Conservation (phyloP, 1,284 basidiomycete genomes). For the Anthracocystis panici-leucophaei region DNA sequence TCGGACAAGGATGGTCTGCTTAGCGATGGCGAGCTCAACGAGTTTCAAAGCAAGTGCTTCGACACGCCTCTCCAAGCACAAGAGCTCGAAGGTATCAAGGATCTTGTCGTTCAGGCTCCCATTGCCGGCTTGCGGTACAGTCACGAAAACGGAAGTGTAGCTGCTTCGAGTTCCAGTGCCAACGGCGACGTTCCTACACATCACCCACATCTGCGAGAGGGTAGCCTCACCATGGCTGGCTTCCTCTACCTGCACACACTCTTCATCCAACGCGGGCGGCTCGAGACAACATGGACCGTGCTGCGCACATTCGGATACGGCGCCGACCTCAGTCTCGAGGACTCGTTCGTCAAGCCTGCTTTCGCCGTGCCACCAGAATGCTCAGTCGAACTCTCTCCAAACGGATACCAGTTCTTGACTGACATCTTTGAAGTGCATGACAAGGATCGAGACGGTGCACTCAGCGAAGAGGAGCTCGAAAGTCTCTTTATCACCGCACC, state of each 20-base stretch:
- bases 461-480: conserved; percentile 86
- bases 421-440: conserved; percentile 97
- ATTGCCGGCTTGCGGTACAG: conserved; percentile 46
- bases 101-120: conserved; percentile 59
- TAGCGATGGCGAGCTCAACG: conserved; percentile 90
- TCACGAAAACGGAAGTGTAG: conserved; percentile 49
- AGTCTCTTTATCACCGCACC: conserved; percentile 93
- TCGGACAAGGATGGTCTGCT: conserved; percentile 92
- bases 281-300: conserved; percentile 98
- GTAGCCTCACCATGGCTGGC: conserved; percentile 86
- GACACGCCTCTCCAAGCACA: conserved; percentile 89
- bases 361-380: conserved; percentile 93
- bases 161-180: conserved; percentile 46
- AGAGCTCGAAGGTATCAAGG: conserved; percentile 79
- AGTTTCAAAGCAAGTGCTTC: conserved; percentile 97
- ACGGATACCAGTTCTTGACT: conserved; percentile 96
- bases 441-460: conserved; percentile 94
- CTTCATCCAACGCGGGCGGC: conserved; percentile 94
- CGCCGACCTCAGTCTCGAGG: conserved; percentile 82
- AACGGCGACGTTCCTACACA: conserved; percentile 40
- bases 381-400: conserved; percentile 90
- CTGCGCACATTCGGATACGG: conserved; percentile 95
- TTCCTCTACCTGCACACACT: conserved; percentile 95
- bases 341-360: conserved; percentile 71
- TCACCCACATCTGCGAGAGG: conserved; percentile 70